These are phyloP conservation scores for Golubevia sp. DNA, from an alignment of 1,284 basidiomycete species.

Conservation along the genomic window DNA sequence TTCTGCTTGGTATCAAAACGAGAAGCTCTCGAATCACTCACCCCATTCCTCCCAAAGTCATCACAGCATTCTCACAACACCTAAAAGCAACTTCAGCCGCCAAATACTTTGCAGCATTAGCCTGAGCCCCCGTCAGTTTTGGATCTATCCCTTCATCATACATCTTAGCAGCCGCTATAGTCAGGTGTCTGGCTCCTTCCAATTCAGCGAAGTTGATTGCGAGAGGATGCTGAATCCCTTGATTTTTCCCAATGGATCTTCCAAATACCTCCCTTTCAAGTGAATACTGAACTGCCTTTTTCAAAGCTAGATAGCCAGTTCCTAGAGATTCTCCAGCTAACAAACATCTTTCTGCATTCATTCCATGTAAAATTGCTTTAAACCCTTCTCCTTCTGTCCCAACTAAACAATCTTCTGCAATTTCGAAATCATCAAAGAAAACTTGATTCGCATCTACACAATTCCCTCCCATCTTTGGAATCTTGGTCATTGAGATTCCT, in stretches of 20 bases:
- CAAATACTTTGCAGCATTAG: conserved; percentile 38
- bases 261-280: conserved; percentile 31
- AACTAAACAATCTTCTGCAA: conserved; percentile 51
- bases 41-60: conserved; percentile 38
- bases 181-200: conserved; percentile 32
- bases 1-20: too few species aligned
- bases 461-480: conserved; percentile 63
- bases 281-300: conserved; percentile 24
- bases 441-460: conserved; percentile 62
- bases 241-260: conserved; percentile 29
- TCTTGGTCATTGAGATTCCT: conserved; percentile 52
- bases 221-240: conserved; percentile 35
- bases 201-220: conserved; percentile 28
- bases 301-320: conserved; percentile 32
- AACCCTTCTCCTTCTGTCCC: conserved; percentile 63
- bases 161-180: conserved; percentile 30
- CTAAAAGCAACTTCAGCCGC: conserved; percentile 31
- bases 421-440: conserved; percentile 61
- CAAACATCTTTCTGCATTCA: conserved; percentile 63
- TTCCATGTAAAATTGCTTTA: conserved; percentile 46
- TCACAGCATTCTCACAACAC: conserved; percentile 35
- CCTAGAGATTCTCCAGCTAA: conserved; percentile 64
- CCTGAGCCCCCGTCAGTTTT: conserved; percentile 21
- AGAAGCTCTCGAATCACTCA: too few species aligned
- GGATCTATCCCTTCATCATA: conserved; percentile 25